phyloP scores from a whole-genome alignment of 2,329 filamentous ascomycete species.

The Cytospora paraplurivora region DNA sequence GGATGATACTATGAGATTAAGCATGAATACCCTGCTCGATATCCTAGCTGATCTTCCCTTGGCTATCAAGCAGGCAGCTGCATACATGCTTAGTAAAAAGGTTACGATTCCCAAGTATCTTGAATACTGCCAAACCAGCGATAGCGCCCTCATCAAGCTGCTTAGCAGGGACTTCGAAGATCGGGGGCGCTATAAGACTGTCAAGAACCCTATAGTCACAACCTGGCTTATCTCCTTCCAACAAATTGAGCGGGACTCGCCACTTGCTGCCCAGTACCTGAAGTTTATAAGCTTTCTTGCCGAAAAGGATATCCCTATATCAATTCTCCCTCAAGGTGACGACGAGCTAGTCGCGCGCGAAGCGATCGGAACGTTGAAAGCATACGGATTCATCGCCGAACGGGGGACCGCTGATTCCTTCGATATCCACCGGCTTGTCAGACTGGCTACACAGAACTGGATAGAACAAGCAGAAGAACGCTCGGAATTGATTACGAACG shows the following conservation, averaged over 20 bases:
- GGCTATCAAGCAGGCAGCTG: constrained; percentile 41
- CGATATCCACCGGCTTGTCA: constrained; percentile 40
- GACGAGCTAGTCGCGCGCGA: constrained; percentile 29
- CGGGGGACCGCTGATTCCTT: constrained; percentile 28
- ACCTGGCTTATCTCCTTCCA: constrained; percentile 42
- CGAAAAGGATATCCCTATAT: constrained; percentile 36
- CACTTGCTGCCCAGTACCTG: constrained; percentile 36
- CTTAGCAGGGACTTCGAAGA: constrained; percentile 39
- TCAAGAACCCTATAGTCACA: constrained; percentile 36
- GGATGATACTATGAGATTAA: constrained; percentile 29
- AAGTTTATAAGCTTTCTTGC: constrained; percentile 37
- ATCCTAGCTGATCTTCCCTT: constrained; percentile 39
- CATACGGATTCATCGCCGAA: constrained; percentile 38
- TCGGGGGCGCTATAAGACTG: constrained; percentile 32
- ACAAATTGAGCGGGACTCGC: constrained; percentile 34
- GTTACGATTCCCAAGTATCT: constrained; percentile 36
- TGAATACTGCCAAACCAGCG: constrained; percentile 30
- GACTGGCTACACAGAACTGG: constrained; percentile 37
- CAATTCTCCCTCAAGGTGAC: constrained; percentile 31
- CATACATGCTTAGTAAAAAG: constrained; percentile 38
- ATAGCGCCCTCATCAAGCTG: constrained; percentile 31
- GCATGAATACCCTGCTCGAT: constrained; percentile 35
- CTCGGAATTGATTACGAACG: constrained; percentile 5
- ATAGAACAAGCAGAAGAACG: constrained; percentile 28
- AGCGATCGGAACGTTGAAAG: constrained; percentile 34